Percentiles rank a stretch among this genome's conserved stretches.
Evolutionary conservation across 164 flowering plant species (phyloP).

Genomic region (Amborella trichopoda): DNA sequence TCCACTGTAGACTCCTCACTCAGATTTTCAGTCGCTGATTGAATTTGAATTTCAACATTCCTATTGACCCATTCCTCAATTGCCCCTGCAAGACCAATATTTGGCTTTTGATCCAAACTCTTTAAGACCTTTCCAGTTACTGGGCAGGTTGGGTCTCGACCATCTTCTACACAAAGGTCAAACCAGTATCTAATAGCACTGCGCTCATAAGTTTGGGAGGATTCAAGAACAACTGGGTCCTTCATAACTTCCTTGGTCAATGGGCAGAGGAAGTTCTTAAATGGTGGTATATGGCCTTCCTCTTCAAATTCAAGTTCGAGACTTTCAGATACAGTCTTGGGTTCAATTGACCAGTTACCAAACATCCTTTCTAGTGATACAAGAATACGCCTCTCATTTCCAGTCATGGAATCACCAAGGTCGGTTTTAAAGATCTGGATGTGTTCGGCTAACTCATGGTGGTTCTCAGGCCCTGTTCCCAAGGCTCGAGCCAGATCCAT

Average conservation of each 20-base stretch:
- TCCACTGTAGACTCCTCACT: slow-evolving; percentile 24
- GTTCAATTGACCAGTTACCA: slow-evolving; percentile 23
- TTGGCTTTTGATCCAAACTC: slow-evolving; percentile 36
- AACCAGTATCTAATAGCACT: slow-evolving; percentile 53
- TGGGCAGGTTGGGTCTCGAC: slow-evolving; percentile 54
- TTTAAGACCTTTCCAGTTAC: slow-evolving; percentile 45
- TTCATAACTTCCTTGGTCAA: slow-evolving; percentile 58
- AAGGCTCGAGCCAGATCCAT: slow-evolving; percentile 54
- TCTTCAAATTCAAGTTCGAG: slow-evolving; percentile 29
- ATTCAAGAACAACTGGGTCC: slow-evolving; percentile 47
- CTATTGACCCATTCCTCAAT: slow-evolving; percentile 54
- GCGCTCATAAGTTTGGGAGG: slow-evolving; percentile 44
- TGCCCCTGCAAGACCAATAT: slow-evolving; percentile 45
- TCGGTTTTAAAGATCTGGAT: slow-evolving; percentile 33
- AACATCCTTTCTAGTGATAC: slow-evolving; percentile 26
- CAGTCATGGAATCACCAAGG: slow-evolving; percentile 17
- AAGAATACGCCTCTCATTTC: slow-evolving; percentile 27
- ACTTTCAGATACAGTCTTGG: slow-evolving; percentile 4
- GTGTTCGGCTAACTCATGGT: slow-evolving; percentile 25
- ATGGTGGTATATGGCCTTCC: slow-evolving; percentile 31
- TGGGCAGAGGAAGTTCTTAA: slow-evolving; percentile 52
- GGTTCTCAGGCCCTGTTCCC: slow-evolving; percentile 26
- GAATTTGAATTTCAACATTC: slow-evolving; percentile 35
- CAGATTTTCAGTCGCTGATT: slow-evolving; percentile 20
- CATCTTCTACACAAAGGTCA: slow-evolving; percentile 39